These are phyloP conservation scores for Hippophae gyantsensis DNA, from an alignment of 306 rosid genomes.

Conservation along the genomic window DNA sequence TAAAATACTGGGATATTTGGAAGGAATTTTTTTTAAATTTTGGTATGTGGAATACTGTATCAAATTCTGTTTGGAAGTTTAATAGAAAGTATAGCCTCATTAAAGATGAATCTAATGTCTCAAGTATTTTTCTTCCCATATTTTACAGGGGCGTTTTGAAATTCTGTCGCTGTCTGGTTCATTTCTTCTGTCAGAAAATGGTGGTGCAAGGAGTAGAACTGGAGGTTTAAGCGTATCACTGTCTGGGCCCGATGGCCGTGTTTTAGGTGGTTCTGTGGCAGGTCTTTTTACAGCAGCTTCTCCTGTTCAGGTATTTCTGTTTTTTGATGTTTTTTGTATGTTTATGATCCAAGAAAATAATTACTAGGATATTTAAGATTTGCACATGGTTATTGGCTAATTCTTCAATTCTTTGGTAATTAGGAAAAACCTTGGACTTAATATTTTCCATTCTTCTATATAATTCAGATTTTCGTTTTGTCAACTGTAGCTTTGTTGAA, in stretches of 20 bases:
- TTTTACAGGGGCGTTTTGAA: conserved; percentile 65
- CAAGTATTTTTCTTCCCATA: not conserved
- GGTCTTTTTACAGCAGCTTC: conserved; percentile 62
- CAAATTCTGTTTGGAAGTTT: no score
- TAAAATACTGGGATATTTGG: no score
- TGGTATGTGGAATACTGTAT: no score
- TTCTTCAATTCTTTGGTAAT: no score
- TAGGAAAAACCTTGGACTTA: no score
- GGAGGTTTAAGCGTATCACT: conserved; percentile 59
- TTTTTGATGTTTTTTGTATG: not conserved
- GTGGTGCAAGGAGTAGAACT: conserved; percentile 33
- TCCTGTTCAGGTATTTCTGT: conserved; percentile 55
- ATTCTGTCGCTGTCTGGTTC: conserved; percentile 63
- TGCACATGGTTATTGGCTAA: no score
- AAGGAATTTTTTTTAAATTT: no score
- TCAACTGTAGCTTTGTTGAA: no score
- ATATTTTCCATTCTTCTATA: no score
- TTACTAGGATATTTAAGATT: no score
- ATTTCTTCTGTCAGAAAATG: conserved; percentile 36
- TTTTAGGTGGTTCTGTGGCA: conserved; percentile 64
- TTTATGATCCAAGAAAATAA: no score
- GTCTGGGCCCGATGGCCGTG: conserved; percentile 67
- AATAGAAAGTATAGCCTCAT: not conserved
- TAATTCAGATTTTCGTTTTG: no score
- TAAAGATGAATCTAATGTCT: not conserved